A percentile compares a stretch with the other conserved stretches of the same genome.
These are phyloP conservation scores for Wallacemonas collosoma DNA, from an alignment of 208 protist genomes.

Conservation along the genomic window DNA sequence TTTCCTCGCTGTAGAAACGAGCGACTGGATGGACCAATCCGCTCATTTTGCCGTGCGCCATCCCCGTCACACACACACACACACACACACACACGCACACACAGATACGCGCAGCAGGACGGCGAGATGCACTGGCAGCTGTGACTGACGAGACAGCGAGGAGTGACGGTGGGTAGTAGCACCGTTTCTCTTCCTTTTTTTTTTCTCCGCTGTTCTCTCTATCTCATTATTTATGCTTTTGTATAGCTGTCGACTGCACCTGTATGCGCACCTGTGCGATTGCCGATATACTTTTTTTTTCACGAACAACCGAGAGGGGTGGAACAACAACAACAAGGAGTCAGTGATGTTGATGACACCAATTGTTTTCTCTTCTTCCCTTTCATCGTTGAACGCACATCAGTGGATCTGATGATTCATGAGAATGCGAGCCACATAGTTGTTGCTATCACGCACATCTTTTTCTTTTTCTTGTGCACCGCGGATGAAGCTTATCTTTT, in stretches of 20 bases:
- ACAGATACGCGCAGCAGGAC: too few relatives aligned
- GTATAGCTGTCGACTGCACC: too few relatives aligned
- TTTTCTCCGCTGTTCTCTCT: slow-evolving; percentile 16
- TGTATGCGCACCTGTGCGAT: too few relatives aligned
- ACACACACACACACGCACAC: too few relatives aligned
- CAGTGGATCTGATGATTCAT: background rate
- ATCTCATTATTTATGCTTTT: too few relatives aligned
- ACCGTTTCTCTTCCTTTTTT: slow-evolving; percentile 10
- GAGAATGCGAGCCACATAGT: background rate
- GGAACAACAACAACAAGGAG: too few relatives aligned
- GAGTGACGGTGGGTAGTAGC: slow-evolving; percentile 9
- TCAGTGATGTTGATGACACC: background rate
- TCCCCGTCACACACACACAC: too few relatives aligned
- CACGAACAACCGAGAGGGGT: background rate
- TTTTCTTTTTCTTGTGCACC: slow-evolving; percentile 10
- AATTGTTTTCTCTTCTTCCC: background rate
- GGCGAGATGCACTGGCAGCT: too few relatives aligned
- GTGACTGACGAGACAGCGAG: background rate
- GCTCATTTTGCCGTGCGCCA: too few relatives aligned
- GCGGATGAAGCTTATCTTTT: background rate
- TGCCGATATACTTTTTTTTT: background rate
- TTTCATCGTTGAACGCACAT: slow-evolving; percentile 4
- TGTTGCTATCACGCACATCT: slow-evolving; percentile 1
- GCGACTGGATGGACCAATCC: too few relatives aligned
- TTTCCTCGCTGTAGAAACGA: too few relatives aligned